Evolutionary conservation across 192 early-diverging fungal species (phyloP).

Genomic region (Coemansia sp.): DNA sequence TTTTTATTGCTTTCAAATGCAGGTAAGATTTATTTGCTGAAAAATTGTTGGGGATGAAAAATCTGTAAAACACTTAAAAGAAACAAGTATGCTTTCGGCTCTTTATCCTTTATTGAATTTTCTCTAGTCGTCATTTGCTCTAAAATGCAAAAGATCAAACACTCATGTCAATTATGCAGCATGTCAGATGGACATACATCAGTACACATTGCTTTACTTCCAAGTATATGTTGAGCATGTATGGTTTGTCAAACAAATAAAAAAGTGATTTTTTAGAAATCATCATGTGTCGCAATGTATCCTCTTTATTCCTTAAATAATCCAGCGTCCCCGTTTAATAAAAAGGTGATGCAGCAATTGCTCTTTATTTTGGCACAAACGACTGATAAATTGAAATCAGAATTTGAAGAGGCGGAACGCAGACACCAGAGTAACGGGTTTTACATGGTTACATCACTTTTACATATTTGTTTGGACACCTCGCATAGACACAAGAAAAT

Average conservation of each 20-base stretch:
- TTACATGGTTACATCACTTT: not conserved
- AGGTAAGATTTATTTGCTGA: not conserved
- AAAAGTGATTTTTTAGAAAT: constrained; percentile 1
- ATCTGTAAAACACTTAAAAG: not conserved
- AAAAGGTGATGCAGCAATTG: not conserved
- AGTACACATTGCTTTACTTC: too few species aligned
- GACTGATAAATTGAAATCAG: not conserved
- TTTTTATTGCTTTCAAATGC: not conserved
- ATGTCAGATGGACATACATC: too few species aligned
- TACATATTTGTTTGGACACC: not conserved
- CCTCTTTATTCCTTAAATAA: not conserved
- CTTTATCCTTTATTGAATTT: not conserved
- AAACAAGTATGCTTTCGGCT: not conserved
- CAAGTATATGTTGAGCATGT: not conserved
- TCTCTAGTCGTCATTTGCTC: not conserved
- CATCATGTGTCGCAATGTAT: not conserved
- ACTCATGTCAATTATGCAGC: not conserved
- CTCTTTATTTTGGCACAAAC: not conserved
- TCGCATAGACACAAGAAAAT: not conserved
- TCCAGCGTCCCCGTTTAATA: not conserved
- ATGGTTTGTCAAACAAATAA: not conserved
- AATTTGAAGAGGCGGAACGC: not conserved
- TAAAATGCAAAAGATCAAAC: not conserved
- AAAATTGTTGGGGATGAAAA: not conserved
- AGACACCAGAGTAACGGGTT: too few species aligned